Conservation (phyloP, 148 eudicot species). For the Chenopodium berlandieri region DNA sequence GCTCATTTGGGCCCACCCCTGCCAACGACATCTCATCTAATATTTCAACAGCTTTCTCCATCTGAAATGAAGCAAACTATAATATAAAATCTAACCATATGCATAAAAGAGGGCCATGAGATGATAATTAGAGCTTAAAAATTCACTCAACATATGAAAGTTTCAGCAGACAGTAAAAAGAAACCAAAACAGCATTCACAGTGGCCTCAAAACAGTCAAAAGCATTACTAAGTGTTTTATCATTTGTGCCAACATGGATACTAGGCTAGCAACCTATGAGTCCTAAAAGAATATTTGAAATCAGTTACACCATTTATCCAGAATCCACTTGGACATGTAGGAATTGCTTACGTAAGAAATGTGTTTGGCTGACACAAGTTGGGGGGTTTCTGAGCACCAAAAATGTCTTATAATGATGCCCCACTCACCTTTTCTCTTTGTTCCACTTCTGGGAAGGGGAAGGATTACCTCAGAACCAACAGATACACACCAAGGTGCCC, state of each 20-base stretch:
- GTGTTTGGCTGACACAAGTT: neutral
- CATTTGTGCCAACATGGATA: neutral
- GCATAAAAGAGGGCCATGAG: conserved; percentile 1
- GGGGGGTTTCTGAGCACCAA: neutral
- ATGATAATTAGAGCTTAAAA: neutral
- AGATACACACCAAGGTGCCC: neutral
- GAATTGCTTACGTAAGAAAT: neutral
- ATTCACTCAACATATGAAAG: neutral
- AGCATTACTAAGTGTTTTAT: neutral
- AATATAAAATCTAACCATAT: neutral
- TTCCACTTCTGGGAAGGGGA: neutral
- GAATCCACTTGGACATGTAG: neutral
- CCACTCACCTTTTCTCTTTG: neutral
- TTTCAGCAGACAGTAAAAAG: neutral
- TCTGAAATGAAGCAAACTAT: conserved; percentile 36
- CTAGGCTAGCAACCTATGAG: neutral
- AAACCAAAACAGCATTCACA: neutral
- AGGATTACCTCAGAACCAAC: neutral
- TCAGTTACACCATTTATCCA: neutral
- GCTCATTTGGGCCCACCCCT: conserved; percentile 67
- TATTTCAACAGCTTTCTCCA: conserved; percentile 75
- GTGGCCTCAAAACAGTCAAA: neutral
- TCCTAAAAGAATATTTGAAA: neutral
- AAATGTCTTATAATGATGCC: neutral
- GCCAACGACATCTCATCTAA: conserved; percentile 82